A percentile compares a stretch with the other conserved stretches of the same genome.
Conservation (phyloP, 805 yeast genomes). For the Komagataella ulmi region DNA sequence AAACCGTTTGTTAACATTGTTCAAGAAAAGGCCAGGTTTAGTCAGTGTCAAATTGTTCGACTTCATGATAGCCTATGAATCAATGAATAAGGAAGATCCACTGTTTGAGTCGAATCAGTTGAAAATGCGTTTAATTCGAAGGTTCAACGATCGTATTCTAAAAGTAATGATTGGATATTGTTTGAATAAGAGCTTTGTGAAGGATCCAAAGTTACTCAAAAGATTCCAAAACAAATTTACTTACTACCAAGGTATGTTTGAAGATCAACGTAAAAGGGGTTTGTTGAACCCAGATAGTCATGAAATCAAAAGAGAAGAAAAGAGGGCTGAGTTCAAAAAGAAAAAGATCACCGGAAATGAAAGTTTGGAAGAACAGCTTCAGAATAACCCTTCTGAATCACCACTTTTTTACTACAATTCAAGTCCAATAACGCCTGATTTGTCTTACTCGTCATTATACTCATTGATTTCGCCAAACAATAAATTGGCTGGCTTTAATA, state of each 20-base stretch:
- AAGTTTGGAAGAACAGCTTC: slow-evolving; percentile 5
- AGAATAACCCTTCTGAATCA: slow-evolving; percentile 10
- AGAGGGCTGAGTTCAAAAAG: slow-evolving; percentile 10
- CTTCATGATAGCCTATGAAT: slow-evolving; percentile 47
- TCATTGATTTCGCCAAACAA: slow-evolving; percentile 49
- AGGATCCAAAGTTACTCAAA: slow-evolving; percentile 14
- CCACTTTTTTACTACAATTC: slow-evolving; percentile 13
- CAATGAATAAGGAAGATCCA: slow-evolving; percentile 40
- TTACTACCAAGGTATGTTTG: slow-evolving; percentile 15
- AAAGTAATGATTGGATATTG: slow-evolving; percentile 18
- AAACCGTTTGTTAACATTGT: slow-evolving; percentile 47
- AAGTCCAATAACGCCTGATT: slow-evolving; percentile 20
- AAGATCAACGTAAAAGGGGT: slow-evolving; percentile 15
- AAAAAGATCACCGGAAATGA: slow-evolving; percentile 6
- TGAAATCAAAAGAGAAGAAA: slow-evolving; percentile 18
- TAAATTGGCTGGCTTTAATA: slow-evolving; percentile 53
- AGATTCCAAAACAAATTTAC: slow-evolving; percentile 20
- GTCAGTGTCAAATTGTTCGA: slow-evolving; percentile 40
- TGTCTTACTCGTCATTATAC: slow-evolving; percentile 51
- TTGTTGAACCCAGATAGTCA: slow-evolving; percentile 23
- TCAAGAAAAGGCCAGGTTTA: slow-evolving; percentile 53
- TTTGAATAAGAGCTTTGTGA: slow-evolving; percentile 19
- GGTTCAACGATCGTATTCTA: slow-evolving; percentile 23
- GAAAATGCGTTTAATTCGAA: slow-evolving; percentile 15
- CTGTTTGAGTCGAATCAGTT: slow-evolving; percentile 20